Evolutionary conservation across 129 eudicot species (phyloP).

Genomic region (Flaveria bidentis): DNA sequence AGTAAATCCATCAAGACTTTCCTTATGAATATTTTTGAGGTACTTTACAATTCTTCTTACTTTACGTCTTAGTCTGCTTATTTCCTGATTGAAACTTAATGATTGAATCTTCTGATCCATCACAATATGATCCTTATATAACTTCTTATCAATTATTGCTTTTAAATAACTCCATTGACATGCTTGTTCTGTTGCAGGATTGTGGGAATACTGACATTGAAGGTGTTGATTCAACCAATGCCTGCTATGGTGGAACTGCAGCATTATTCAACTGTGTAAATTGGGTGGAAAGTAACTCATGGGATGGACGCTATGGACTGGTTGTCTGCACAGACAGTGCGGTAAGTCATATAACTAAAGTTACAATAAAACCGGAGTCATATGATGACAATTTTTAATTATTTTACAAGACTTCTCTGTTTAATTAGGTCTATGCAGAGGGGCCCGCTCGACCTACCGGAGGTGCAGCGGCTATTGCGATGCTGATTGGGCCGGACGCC

Average conservation of each 20-base stretch:
- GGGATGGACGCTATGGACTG: conserved; percentile 97
- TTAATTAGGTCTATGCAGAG: conserved; percentile 88
- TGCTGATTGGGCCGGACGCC: conserved; percentile 86
- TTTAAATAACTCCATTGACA: conserved; percentile 37
- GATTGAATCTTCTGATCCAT: background rate
- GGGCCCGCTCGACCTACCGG: conserved; percentile 99
- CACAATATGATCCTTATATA: background rate
- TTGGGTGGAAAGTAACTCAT: conserved; percentile 95
- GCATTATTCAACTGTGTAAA: conserved; percentile 94
- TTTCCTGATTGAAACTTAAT: background rate
- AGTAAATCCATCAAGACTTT: conserved; percentile 94
- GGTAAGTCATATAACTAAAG: conserved; percentile 36
- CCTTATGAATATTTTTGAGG: conserved; percentile 86
- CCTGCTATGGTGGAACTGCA: conserved; percentile 98
- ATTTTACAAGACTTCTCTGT: conserved; percentile 42
- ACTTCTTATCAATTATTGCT: background rate
- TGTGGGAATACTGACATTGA: conserved; percentile 87
- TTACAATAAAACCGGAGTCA: background rate
- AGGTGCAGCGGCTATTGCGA: conserved; percentile 97
- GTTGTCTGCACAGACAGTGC: conserved; percentile 99
- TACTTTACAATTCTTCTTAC: conserved; percentile 24
- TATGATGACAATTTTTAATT: conserved; percentile 35
- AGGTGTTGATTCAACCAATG: conserved; percentile 94
- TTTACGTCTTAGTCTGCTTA: background rate
- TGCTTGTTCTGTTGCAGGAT: conserved; percentile 42